Percentiles rank a stretch among this genome's conserved stretches.
phyloP scores from a whole-genome alignment of 148 eudicot genomes.

The Nepenthes gracilis region DNA sequence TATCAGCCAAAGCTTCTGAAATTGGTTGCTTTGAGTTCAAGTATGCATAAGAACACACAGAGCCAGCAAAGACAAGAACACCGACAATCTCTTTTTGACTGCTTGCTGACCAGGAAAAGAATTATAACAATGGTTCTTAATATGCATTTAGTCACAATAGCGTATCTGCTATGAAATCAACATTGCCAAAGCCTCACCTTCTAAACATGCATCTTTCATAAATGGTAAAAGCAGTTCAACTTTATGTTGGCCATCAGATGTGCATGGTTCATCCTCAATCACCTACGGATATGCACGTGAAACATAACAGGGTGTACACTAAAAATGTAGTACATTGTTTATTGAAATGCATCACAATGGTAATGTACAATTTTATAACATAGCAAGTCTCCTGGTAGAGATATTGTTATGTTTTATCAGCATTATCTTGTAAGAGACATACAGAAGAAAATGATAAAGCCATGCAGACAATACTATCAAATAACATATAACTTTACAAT shows the following conservation, averaged over 20 bases:
- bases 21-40: slow-evolving; percentile 68
- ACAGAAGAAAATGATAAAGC: no score
- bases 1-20: slow-evolving; percentile 86
- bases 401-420: no score
- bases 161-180: slow-evolving; percentile 1
- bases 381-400: no score
- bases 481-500: no score
- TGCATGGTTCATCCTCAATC: slow-evolving; percentile 41
- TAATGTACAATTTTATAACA: no score
- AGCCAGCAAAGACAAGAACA: slow-evolving; percentile 51
- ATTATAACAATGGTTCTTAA: background rate
- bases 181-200: slow-evolving; percentile 39
- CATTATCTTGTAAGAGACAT: no score
- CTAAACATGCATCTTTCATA: slow-evolving; percentile 49
- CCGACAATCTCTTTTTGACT: slow-evolving; percentile 71
- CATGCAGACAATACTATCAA: no score
- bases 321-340: no score
- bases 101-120: slow-evolving; percentile 32
- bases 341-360: no score
- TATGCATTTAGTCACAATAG: background rate
- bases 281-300: slow-evolving; percentile 25
- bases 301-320: background rate
- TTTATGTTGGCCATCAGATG: slow-evolving; percentile 53
- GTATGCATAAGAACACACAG: slow-evolving; percentile 76
- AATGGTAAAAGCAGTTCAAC: slow-evolving; percentile 83